Base-by-base conservation (phyloP, 768 basidiomycete species). In the Serendipita sp. region DNA sequence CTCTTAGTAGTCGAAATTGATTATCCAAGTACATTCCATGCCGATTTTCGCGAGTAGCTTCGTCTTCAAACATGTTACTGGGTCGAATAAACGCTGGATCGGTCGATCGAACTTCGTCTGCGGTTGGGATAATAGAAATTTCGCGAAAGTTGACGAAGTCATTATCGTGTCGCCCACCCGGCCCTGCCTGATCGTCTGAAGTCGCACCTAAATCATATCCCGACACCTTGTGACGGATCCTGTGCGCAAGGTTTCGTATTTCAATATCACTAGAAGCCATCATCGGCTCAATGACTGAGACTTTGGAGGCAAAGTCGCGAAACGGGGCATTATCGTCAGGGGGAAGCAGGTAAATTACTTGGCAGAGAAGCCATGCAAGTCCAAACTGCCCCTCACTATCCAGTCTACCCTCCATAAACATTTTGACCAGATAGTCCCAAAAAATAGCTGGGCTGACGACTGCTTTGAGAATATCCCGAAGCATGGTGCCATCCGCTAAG, bases 101-200 rank as follows among this genome's bases (percentile, higher is more conserved):
- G 2, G 67, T 71, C 41, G 73, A 84, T 1, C 65, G 66, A 3
- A 85, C 70, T 70, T 88, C 86, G 46, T 81, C 79, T 0, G 82
- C 77, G 3, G 84, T 84, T 0, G 86, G 86, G 3, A 84, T 72
- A 47, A 88, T 83, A n/a, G 80, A 72, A 23, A 87, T 83, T 7
- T 79, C 66, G 3, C 81, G 80, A 67, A 85, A 87, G 63, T 85
- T 78, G 13, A 72, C 72, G 54, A 81, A 81, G 70, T 88, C 85
- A 63, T 88, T 87, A 68, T 86, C 84, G 65, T 87, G 86, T 2
- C 86, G 77, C 2, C 85, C 85, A 0, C 86, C 86, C 0, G 85
- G 81, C 7, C 73, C 72, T 18, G 70, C 67, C 1, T 72, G 75
- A 2, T 58, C 68, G 44, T 46, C n/a, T 11, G 71, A 69, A 16